Percentiles rank a stretch among this genome's conserved stretches.
phyloP scores from a whole-genome alignment of 2,329 filamentous ascomycete species.

The Colletotrichum godetiae region DNA sequence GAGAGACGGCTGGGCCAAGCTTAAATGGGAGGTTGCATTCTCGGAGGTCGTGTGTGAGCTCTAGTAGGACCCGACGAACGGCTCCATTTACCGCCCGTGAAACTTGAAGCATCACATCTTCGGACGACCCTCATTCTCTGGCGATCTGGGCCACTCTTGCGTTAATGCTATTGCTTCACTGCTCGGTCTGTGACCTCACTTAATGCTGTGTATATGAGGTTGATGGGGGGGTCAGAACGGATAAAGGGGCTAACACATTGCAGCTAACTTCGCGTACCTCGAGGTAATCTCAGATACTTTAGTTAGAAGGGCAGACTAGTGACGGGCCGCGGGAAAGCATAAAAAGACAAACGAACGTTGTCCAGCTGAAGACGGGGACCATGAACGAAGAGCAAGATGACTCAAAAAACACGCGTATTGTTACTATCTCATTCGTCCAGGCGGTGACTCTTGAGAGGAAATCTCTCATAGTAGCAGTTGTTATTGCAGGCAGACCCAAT shows the following conservation, averaged over 20 bases:
- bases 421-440: neutral
- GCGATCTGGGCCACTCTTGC: neutral
- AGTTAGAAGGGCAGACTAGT: neutral
- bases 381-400: neutral
- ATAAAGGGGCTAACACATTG: constrained; percentile 7
- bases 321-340: neutral
- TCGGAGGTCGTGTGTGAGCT: neutral
- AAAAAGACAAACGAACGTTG: neutral
- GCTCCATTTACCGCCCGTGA: constrained; percentile 12
- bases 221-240: neutral
- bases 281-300: constrained; percentile 19
- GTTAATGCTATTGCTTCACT: neutral
- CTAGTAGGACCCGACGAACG: neutral
- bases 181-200: neutral
- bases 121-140: constrained; percentile 4
- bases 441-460: neutral
- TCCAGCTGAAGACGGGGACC: neutral
- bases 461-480: neutral
- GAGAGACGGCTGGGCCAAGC: constrained; percentile 34
- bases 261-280: constrained; percentile 23
- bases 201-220: neutral
- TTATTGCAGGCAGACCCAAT: neutral
- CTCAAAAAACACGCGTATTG: constrained; percentile 7
- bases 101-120: constrained; percentile 24
- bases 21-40: constrained; percentile 16